Percentiles rank a stretch among this genome's conserved stretches.
phyloP scores from a whole-genome alignment of 768 basidiomycete genomes.

The Paxillus involutus region DNA sequence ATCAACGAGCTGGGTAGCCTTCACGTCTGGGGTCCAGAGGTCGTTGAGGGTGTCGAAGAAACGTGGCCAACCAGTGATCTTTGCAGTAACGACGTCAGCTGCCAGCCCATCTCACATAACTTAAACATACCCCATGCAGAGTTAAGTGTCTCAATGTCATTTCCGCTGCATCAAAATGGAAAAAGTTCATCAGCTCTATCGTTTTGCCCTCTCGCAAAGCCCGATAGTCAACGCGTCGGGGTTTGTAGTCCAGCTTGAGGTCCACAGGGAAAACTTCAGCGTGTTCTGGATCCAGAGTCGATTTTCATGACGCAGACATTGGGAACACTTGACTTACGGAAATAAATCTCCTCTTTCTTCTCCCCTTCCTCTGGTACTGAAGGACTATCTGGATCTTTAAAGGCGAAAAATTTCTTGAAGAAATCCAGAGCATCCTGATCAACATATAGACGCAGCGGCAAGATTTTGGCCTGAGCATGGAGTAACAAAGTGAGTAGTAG shows the following conservation, averaged over 20 bases:
- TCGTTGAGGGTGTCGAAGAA: slow-evolving; percentile 94
- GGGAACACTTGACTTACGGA: slow-evolving; percentile 52
- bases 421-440: slow-evolving; percentile 99
- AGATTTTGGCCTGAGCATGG: slow-evolving; percentile 70
- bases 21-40: slow-evolving; percentile 98
- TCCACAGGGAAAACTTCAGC: slow-evolving; percentile 95
- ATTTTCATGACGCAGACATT: slow-evolving; percentile 1
- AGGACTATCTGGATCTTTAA: slow-evolving; percentile 59
- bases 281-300: slow-evolving; percentile 56
- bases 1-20: slow-evolving; percentile 95
- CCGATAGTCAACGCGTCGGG: slow-evolving; percentile 91
- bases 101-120: background rate
- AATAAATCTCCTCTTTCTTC: slow-evolving; percentile 56
- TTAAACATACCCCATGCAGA: slow-evolving; percentile 74
- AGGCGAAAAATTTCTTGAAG: slow-evolving; percentile 93
- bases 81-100: slow-evolving; percentile 9
- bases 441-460: slow-evolving; percentile 89
- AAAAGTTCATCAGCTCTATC: slow-evolving; percentile 99
- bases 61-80: slow-evolving; percentile 93
- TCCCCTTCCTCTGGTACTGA: slow-evolving; percentile 31
- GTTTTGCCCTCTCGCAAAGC: slow-evolving; percentile 89
- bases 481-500: slow-evolving; percentile 1
- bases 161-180: slow-evolving; percentile 98
- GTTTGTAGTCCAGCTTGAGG: slow-evolving; percentile 97
- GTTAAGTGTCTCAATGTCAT: slow-evolving; percentile 96